Evolutionary conservation across 2,329 filamentous ascomycete genomes (phyloP), one percentile per base, ranked within the genome.

Genomic region (Huntiella savannae): DNA sequence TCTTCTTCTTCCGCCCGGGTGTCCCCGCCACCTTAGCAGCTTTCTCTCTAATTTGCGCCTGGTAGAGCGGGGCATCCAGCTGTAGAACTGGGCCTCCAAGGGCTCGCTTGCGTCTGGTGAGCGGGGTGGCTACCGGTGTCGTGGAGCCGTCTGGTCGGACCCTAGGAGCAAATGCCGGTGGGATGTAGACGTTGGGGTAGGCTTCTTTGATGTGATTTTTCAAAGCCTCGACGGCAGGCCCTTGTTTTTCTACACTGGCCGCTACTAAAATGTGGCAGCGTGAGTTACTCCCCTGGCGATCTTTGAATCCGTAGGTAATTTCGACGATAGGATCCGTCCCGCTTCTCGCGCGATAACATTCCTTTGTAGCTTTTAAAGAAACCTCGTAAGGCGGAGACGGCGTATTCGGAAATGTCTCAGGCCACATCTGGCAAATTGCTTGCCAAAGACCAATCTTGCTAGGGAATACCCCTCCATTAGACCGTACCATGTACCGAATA

Each of bases 1-100:
- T 32, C 19, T 50, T 50, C 40, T 37, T 45, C 12, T 41, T 35
- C 6, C 45, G 35, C 3, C 45, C 48, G 5, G 22, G 22, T 15
- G 37, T 33, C 8, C 34, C 36, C 4, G 40, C 37, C 33, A 41
- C 37, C 3, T 44, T 28, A 10, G 45, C 48, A 5, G 48, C 40
- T 35, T 43, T 50, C 36, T 51, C 46, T 12, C 47, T 42, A 22
- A 47, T 45, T 51, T 63, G 61, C 7, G 60, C 59, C n/a, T 56
- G 60, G 54, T 73, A 73, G 22, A 70, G 65, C 2, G 69, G 69
- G 1, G 69, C 69, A 44, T 64, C 61, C 22, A 73, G 54, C n/a
- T 64, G 60, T 33, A 68, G 67, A 13, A 73, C 57, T 53, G 47
- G 63, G 58, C 45, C 63, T 58, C 40, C 61, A 7, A 41, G 47